Evolutionary conservation across 2,329 filamentous ascomycete species (phyloP), one percentile per base, ranked within the genome.

Genomic region (Cladosporium sp.): DNA sequence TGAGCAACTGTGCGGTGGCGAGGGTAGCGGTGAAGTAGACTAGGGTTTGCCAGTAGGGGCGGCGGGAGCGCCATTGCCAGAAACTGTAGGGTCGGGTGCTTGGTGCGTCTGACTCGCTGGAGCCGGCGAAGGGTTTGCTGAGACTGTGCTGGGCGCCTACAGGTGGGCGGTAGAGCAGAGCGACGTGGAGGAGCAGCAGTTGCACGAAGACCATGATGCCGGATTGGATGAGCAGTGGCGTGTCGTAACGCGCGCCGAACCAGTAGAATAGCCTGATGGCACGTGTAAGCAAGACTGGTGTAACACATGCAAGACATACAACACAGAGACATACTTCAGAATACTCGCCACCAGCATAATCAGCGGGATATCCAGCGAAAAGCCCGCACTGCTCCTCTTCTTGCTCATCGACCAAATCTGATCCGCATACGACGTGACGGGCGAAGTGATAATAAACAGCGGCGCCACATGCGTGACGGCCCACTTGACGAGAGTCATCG

Each of bases 21-120:
- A 94, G 82, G 21, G 78, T 79, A 66, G 84, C 81, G 67, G 88
- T 85, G 67, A 93, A 84, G 79, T 90, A 91, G 49, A 87, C 79
- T 30, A 95, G 75, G 73, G 92, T 92, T 65, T 89, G 84, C 91
- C 91, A 96, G 80, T 94, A 93, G 80, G 90, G 90, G 71, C 88
- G 88, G 6, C 88, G 83, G 23, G 86, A 86, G 65, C 87, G 84
- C 91, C 91, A 94, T 77, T 91, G 90, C 91, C 91, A 94, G 76
- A 94, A 94, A 72, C 88, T 85, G 75, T 88, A 93, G 0, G 91
- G 91, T 26, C 91, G 82, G 67, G 81, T 82, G 64, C 78, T 74
- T 73, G 68, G 76, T 65, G 74, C 79, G 76, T 78, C 65, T 74
- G 63, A 80, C 72, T 65, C 79, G 72, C 68, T 11, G 75, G 79